Base-by-base conservation (phyloP, 257 asterid genomes). In the Fraxinus quadrangulata region DNA sequence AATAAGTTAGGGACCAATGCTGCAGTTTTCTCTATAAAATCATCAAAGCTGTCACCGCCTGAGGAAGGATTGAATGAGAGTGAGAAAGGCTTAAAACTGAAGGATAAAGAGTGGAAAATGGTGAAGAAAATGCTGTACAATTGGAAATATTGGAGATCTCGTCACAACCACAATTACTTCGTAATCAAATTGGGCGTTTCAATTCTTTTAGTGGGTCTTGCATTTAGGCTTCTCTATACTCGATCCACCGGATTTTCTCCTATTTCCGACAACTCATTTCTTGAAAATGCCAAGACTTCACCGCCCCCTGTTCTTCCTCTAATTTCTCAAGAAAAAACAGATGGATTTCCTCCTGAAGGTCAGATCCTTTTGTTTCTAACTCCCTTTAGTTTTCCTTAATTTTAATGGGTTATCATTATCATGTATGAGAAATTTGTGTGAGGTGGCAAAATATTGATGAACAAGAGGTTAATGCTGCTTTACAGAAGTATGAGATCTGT, bases 111-210 rank as follows among this genome's bases (percentile, higher is more conserved):
- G 67, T 8, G 28, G 71, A 31, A 71, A 67, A 88, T 63, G 91
- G 82, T 68, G 80, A 84, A 82, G 84, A 88, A 83, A 80, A 69
- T 85, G 87, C 40, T 34, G 72, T 70, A 78, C 77, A 37, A 71
- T 5, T 88, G 87, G 90, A 87, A 86, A 77, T 84, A 85, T 56
- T 74, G 86, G 88, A 65, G 79, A 81, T 59, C 86, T 63, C 36
- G 80, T 37, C 83, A 83, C 65, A 92, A 85, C 85, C 84, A 77
- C 68, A 89, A 85, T 78, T 83, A 84, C 83, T 82, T 87, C 66
- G 74, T 83, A 77, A 33, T 88, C 26, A 94, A 92, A 85, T 63
- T 91, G 79, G 94, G 94, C 6, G 73, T 86, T 71, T 85, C 89
- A 31, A 31, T 90, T 82, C 81, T 94, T 4, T 68, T 92, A 7